Evolutionary conservation across 768 basidiomycete genomes (phyloP).

Genomic region (Chalciporus piperatus): DNA sequence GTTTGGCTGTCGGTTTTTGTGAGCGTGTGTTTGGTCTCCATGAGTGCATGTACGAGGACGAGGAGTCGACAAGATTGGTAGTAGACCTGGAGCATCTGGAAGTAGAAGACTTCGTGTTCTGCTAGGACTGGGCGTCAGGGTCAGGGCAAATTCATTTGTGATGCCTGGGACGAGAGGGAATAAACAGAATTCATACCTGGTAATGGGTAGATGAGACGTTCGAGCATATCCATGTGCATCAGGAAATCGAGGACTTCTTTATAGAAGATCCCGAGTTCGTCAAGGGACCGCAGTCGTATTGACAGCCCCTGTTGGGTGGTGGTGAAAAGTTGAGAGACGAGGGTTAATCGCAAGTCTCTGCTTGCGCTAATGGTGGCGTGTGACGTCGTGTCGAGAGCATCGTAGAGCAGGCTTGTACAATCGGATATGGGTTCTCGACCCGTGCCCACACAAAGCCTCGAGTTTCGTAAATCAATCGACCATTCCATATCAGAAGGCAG

Average conservation of each 20-base stretch:
- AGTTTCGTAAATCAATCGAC: constrained; percentile 1
- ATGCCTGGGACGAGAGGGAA: neutral
- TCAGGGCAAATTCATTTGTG: constrained; percentile 13
- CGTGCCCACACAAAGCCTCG: constrained; percentile 42
- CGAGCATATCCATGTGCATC: constrained; percentile 34
- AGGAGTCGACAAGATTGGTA: constrained; percentile 41
- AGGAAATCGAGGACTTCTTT: constrained; percentile 33
- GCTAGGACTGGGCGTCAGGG: constrained; percentile 37
- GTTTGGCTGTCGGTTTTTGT: constrained; percentile 10
- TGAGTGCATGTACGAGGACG: constrained; percentile 36
- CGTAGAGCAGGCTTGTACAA: constrained; percentile 29
- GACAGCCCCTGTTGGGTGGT: constrained; percentile 31
- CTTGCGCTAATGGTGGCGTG: constrained; percentile 17
- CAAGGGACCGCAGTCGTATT: constrained; percentile 27
- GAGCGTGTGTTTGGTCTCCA: constrained; percentile 23
- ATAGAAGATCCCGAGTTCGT: constrained; percentile 33
- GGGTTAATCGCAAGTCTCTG: constrained; percentile 38
- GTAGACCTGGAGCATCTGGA: constrained; percentile 39
- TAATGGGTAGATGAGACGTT: constrained; percentile 37
- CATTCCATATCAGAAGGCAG: neutral
- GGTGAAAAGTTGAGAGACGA: constrained; percentile 36
- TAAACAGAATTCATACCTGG: constrained; percentile 29
- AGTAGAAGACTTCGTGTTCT: constrained; percentile 42
- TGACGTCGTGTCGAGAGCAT: constrained; percentile 29
- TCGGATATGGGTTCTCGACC: constrained; percentile 40